phyloP scores from a whole-genome alignment of 139 green algal species.

The Microglena sp. region DNA sequence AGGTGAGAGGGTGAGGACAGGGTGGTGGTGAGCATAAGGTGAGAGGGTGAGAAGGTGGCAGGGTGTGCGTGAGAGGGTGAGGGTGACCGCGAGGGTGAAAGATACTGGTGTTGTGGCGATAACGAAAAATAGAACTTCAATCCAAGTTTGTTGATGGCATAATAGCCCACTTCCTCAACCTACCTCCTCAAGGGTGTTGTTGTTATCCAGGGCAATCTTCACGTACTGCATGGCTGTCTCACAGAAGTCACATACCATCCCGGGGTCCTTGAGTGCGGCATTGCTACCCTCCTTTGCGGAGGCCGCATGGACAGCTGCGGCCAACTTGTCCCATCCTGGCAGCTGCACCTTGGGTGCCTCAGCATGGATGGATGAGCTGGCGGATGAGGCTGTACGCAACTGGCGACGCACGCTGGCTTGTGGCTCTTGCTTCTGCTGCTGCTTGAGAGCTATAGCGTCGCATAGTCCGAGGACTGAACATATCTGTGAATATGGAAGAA shows the following conservation, averaged over 20 bases:
- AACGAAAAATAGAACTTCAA: too few relatives aligned
- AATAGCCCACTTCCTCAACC: too few relatives aligned
- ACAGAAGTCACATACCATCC: slow-evolving; percentile 66
- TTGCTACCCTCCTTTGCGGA: neutral
- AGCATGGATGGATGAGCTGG: neutral
- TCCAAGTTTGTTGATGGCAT: too few relatives aligned
- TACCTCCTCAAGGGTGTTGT: slow-evolving; percentile 60
- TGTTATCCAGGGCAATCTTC: slow-evolving; percentile 65
- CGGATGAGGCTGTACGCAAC: too few relatives aligned
- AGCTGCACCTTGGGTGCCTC: neutral
- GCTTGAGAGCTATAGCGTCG: too few relatives aligned
- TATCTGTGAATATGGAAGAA: too few relatives aligned
- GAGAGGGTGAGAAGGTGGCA: neutral
- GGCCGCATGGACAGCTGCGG: neutral
- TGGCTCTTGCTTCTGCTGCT: too few relatives aligned
- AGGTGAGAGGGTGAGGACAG: neutral
- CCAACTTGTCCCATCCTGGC: slow-evolving; percentile 11
- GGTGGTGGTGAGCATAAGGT: neutral
- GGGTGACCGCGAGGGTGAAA: too few relatives aligned
- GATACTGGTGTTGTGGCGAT: too few relatives aligned
- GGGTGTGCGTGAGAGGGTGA: neutral
- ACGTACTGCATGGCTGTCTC: slow-evolving; percentile 68
- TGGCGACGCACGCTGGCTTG: too few relatives aligned
- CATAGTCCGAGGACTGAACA: too few relatives aligned
- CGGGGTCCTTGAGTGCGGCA: slow-evolving; percentile 12